Evolutionary conservation across 345 rosid genomes (phyloP), one percentile per base, ranked within the genome.

Genomic region (Eucalyptus erythrocorys): DNA sequence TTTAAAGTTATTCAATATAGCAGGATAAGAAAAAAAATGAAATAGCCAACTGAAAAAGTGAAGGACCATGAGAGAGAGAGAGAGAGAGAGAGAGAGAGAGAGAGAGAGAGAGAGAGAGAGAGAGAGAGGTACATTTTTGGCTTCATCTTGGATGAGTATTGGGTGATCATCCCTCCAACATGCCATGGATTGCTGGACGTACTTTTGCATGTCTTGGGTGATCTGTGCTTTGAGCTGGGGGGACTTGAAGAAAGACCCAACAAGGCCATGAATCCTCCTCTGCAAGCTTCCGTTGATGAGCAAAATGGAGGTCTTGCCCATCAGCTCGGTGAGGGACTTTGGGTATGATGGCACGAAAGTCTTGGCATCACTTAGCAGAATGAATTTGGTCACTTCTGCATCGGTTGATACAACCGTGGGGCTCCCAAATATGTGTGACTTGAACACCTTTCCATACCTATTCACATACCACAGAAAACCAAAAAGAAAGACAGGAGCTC

Each of bases 401-500:
- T 98, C 99, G 86, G 98, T 97, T 50, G 99, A 98, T 30, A 98
- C 96, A 5, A 98, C 95, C 6, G 97, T 95, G 27, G 95, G 95
- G 61, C 93, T 94, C 34, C 99, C 99, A 92, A 97, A 98, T 88
- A 98, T 94, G 91, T 98, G 99, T 17, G 99, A 96, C 95, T 95
- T 98, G 90, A 98, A 98, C 93, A 98, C 99, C 91, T 95, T 96
- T 53, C 99, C 99, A 71, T 95, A 95, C 93, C 99, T 97, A 22
- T 24, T 86, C 4, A 40, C 50, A 48, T 48, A 21, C 24, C 48
- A 64, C 34, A 85, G 12, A 26, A 76, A 21, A 40, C 82, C 82
- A 40, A 79, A 88, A 48, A 50, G 15, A 42, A 53, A 87, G 42
- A 87, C 84, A 81, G 19, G 50, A n/a, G 79, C 14, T 15, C 10